A percentile compares a stretch with the other conserved stretches of the same genome.
These are phyloP conservation scores for Suillus paluster DNA, from an alignment of 768 basidiomycete species.

Conservation along the genomic window DNA sequence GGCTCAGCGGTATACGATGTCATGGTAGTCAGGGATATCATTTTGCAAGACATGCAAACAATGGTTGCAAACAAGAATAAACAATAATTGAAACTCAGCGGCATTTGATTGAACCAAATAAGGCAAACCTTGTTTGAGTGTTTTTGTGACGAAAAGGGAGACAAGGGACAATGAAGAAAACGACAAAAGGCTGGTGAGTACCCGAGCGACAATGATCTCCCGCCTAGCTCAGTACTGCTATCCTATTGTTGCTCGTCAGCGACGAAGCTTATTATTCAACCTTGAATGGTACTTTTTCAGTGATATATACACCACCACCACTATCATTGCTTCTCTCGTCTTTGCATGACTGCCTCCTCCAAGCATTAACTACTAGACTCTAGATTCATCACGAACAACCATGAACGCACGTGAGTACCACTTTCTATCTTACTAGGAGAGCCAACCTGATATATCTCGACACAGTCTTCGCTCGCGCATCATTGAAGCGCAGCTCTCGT, in stretches of 20 bases:
- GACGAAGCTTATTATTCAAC: too few relatives aligned
- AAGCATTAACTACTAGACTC: too few relatives aligned
- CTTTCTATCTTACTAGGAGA: background rate
- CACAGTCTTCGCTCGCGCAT: slow-evolving; percentile 28
- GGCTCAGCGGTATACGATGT: too few relatives aligned
- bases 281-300: slow-evolving; percentile 1
- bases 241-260: slow-evolving; percentile 24
- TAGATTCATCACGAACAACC: slow-evolving; percentile 16
- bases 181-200: slow-evolving; percentile 26
- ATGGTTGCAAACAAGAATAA: background rate
- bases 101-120: slow-evolving; percentile 6
- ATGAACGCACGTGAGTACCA: slow-evolving; percentile 28
- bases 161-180: slow-evolving; percentile 31
- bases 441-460: slow-evolving; percentile 8
- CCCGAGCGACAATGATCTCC: slow-evolving; percentile 15
- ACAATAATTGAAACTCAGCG: slow-evolving; percentile 1
- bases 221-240: too few relatives aligned
- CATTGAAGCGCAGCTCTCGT: slow-evolving; percentile 31
- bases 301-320: slow-evolving; percentile 24
- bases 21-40: too few relatives aligned
- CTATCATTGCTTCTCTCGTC: slow-evolving; percentile 6
- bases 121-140: slow-evolving; percentile 25
- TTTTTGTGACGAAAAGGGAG: slow-evolving; percentile 11
- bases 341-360: slow-evolving; percentile 13
- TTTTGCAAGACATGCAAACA: background rate